A percentile compares a stretch with the other conserved stretches of the same genome.
phyloP scores from a whole-genome alignment of 2,329 filamentous ascomycete species.

The Fusarium sororula region DNA sequence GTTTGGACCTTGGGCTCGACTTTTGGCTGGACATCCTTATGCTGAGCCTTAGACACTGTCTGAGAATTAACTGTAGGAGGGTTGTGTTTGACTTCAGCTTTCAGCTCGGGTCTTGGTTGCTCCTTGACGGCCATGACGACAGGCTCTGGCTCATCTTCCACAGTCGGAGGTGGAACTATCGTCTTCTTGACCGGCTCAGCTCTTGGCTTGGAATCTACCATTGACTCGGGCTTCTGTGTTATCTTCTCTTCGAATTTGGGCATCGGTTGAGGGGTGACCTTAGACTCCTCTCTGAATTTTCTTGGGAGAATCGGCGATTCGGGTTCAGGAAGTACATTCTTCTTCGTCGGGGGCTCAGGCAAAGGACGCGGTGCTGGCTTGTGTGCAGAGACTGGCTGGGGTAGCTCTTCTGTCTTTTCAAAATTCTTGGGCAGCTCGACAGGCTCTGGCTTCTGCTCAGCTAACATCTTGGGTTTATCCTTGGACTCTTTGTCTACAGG shows the following conservation, averaged over 20 bases:
- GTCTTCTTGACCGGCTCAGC: neutral
- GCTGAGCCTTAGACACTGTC: neutral
- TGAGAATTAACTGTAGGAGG: neutral
- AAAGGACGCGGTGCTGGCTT: neutral
- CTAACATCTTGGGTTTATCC: neutral
- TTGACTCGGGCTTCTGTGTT: neutral
- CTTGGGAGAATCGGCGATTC: neutral
- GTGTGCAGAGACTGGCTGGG: neutral
- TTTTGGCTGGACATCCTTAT: neutral
- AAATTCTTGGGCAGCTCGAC: neutral
- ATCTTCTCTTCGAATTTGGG: neutral
- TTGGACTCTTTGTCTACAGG: neutral
- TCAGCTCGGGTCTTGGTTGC: neutral
- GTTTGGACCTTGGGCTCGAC: neutral
- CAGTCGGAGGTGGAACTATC: neutral
- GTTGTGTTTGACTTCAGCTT: neutral
- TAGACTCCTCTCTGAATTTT: neutral
- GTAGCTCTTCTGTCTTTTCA: neutral
- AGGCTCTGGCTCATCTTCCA: conserved; percentile 2
- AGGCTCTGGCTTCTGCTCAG: neutral
- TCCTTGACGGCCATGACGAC: neutral
- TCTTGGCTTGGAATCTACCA: neutral
- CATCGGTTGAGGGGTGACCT: neutral
- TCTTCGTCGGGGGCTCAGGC: neutral
- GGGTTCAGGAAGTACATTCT: neutral